A percentile compares a stretch with the other conserved stretches of the same genome.
phyloP scores from a whole-genome alignment of 2,329 filamentous ascomycete species.

The Graphilbum fragrans region DNA sequence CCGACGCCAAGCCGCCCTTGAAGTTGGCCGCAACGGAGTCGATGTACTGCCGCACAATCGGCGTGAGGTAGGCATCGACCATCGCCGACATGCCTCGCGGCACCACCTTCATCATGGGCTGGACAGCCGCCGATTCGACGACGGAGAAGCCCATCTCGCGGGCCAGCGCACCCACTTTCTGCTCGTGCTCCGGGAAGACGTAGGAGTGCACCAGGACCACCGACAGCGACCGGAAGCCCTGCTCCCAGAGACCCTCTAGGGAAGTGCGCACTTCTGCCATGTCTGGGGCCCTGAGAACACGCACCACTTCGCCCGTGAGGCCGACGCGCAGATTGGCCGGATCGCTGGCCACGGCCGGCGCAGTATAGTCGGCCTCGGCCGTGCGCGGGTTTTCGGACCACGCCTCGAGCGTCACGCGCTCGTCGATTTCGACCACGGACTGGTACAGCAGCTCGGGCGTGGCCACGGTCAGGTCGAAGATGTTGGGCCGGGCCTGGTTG shows the following conservation, averaged over 20 bases:
- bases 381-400: constrained; percentile 2
- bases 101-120: constrained; percentile 58
- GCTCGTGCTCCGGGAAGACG: constrained; percentile 9
- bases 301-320: constrained; percentile 55
- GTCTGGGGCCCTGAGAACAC: no score
- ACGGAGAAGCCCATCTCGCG: constrained; percentile 2
- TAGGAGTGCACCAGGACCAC: constrained; percentile 22
- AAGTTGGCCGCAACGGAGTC: constrained; percentile 55
- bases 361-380: constrained; percentile 28
- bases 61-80: constrained; percentile 65
- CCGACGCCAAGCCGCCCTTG: constrained; percentile 50
- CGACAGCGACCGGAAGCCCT: constrained; percentile 33
- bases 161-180: constrained; percentile 6
- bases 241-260: constrained; percentile 46
- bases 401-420: constrained; percentile 7
- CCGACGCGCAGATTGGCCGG: constrained; percentile 36
- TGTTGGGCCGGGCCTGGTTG: constrained; percentile 5
- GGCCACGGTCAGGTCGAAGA: constrained; percentile 13
- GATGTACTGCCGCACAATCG: constrained; percentile 59
- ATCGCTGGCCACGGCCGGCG: constrained; percentile 20
- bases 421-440: constrained; percentile 5
- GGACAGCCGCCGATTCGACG: neutral
- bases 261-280: constrained; percentile 40
- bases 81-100: constrained; percentile 58
- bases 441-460: constrained; percentile 5